phyloP scores from a whole-genome alignment of 495 filamentous ascomycete species.

The Neurospora tetraspora region DNA sequence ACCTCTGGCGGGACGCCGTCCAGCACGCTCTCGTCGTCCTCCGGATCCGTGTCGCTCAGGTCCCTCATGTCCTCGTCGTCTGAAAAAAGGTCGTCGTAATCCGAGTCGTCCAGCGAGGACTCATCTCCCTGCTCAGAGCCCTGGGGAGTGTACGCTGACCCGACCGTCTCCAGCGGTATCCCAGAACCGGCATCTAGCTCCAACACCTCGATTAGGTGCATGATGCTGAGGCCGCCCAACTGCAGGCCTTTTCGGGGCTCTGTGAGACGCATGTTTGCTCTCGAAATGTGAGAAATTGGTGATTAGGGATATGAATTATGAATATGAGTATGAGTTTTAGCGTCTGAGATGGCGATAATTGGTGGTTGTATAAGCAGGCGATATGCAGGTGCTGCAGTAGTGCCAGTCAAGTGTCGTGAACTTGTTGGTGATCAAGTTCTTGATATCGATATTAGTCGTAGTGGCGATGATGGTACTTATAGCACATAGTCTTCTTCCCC shows the following conservation, averaged over 20 bases:
- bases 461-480: background rate
- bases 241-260: background rate
- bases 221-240: background rate
- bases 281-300: background rate
- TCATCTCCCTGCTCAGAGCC: background rate
- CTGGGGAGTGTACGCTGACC: background rate
- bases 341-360: background rate
- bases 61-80: background rate
- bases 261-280: background rate
- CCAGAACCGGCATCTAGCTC: slow-evolving; percentile 2
- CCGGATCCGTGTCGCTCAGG: background rate
- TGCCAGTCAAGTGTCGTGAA: background rate
- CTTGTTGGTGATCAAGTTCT: background rate
- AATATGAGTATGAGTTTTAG: background rate
- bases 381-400: background rate
- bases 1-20: background rate
- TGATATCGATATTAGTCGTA: background rate
- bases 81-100: background rate
- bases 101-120: background rate
- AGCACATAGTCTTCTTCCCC: background rate
- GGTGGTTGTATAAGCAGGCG: background rate
- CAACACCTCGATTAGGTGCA: slow-evolving; percentile 2
- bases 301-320: background rate
- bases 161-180: background rate
- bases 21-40: background rate